These are phyloP conservation scores for Astrocystis sublimbata DNA, from an alignment of 495 filamentous ascomycete species.

Conservation along the genomic window DNA sequence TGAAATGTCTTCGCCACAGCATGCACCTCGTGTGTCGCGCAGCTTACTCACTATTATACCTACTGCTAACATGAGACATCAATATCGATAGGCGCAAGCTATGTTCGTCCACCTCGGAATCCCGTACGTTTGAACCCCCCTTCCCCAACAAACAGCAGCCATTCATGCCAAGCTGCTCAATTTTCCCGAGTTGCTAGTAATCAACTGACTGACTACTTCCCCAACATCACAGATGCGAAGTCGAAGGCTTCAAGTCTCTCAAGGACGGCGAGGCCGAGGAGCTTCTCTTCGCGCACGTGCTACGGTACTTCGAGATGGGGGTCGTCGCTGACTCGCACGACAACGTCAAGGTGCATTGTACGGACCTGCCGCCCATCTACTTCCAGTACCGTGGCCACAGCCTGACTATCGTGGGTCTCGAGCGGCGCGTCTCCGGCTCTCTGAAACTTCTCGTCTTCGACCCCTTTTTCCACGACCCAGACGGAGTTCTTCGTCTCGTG, in stretches of 20 bases:
- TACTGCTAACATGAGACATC: not conserved
- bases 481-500: conserved; percentile 59
- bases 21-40: not conserved
- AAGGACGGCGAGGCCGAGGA: conserved; percentile 35
- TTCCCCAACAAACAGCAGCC: not conserved
- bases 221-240: conserved; percentile 33
- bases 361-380: conserved; percentile 79
- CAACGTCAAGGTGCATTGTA: conserved; percentile 60
- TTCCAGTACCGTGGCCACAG: conserved; percentile 92
- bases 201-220: too few species aligned
- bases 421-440: conserved; percentile 63
- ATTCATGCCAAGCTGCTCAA: not conserved
- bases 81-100: conserved; percentile 66
- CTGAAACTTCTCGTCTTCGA: conserved; percentile 85
- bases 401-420: conserved; percentile 87
- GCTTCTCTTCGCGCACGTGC: conserved; percentile 64
- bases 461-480: conserved; percentile 75
- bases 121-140: conserved; percentile 45
- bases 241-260: conserved; percentile 38
- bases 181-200: not conserved
- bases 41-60: not conserved
- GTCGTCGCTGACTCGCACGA: conserved; percentile 40
- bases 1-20: conserved; percentile 18
- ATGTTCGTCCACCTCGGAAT: conserved; percentile 71
- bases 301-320: conserved; percentile 68